Percentiles rank a stretch among this genome's conserved stretches.
Conservation (phyloP, 2,329 filamentous ascomycete species). For the Sporothrix pseudoabietina region DNA sequence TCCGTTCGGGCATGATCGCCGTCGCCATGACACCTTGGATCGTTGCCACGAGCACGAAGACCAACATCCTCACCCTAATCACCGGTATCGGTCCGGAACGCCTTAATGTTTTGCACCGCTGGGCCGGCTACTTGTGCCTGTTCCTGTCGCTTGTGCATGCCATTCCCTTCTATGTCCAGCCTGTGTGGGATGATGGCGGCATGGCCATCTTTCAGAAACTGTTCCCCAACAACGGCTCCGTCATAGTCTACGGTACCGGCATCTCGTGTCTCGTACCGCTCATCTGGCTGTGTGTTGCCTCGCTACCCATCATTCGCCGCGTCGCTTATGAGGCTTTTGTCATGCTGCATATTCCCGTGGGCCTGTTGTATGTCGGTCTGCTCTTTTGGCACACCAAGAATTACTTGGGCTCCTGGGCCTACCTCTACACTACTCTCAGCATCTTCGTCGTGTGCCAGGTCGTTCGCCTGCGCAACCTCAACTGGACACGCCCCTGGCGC, state of each 20-base stretch:
- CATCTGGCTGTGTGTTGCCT: conserved; percentile 80
- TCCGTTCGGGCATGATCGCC: conserved; percentile 87
- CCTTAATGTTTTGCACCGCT: conserved; percentile 89
- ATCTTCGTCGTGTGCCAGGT: conserved; percentile 78
- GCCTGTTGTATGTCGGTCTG: conserved; percentile 76
- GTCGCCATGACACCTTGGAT: conserved; percentile 94
- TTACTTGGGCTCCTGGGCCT: conserved; percentile 85
- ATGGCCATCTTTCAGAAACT: conserved; percentile 69
- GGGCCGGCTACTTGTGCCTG: conserved; percentile 84
- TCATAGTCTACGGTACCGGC: conserved; percentile 79
- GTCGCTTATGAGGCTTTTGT: conserved; percentile 86
- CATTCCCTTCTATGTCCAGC: conserved; percentile 86
- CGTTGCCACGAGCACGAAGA: conserved; percentile 84
- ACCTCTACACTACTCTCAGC: conserved; percentile 76
- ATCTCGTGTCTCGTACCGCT: conserved; percentile 80
- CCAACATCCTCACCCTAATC: conserved; percentile 78
- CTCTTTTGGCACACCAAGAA: conserved; percentile 97
- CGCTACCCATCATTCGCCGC: conserved; percentile 74
- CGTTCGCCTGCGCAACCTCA: conserved; percentile 78
- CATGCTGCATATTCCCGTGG: conserved; percentile 77
- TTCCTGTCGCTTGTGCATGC: conserved; percentile 82
- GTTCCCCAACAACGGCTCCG: conserved; percentile 60
- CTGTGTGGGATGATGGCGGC: conserved; percentile 79
- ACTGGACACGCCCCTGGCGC: conserved; percentile 83
- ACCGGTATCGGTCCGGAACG: conserved; percentile 92